Evolutionary conservation across 495 filamentous ascomycete genomes (phyloP).

Genomic region (Bacidia rubella): DNA sequence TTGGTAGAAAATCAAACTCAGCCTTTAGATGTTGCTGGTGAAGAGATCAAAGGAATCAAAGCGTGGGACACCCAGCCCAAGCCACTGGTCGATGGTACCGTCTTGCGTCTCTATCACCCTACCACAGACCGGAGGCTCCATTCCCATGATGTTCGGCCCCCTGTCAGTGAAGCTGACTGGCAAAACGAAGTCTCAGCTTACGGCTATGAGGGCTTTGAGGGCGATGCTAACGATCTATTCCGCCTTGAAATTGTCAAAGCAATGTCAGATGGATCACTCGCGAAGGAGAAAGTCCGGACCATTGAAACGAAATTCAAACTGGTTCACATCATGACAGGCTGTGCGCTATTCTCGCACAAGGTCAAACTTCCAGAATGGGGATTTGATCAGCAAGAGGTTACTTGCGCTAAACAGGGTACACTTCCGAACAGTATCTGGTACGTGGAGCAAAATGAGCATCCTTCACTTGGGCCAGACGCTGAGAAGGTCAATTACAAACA

Average conservation of each 20-base stretch:
- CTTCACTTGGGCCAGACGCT: conserved; percentile 52
- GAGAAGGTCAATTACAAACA: conserved; percentile 93
- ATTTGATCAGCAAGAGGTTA: conserved; percentile 95
- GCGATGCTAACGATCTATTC: conserved; percentile 94
- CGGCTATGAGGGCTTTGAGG: conserved; percentile 91
- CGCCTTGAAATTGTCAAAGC: conserved; percentile 87
- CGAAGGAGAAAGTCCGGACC: conserved; percentile 77
- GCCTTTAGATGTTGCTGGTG: conserved; percentile 60
- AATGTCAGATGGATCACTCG: conserved; percentile 64
- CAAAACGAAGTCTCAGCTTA: conserved; percentile 97
- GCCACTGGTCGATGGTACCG: conserved; percentile 64
- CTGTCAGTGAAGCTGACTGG: conserved; percentile 94
- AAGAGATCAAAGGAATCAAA: conserved; percentile 59
- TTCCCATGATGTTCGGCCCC: conserved; percentile 95
- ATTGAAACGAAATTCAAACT: conserved; percentile 95
- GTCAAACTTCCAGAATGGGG: conserved; percentile 97
- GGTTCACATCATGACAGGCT: conserved; percentile 92
- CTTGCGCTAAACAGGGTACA: conserved; percentile 83
- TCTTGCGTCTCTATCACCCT: conserved; percentile 71
- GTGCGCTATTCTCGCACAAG: conserved; percentile 93
- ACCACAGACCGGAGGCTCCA: conserved; percentile 79
- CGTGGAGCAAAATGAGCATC: conserved; percentile 77
- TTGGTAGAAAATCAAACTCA: conserved; percentile 91
- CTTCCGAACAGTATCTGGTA: conserved; percentile 97
- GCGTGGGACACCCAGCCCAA: conserved; percentile 69